A percentile compares a stretch with the other conserved stretches of the same genome.
Evolutionary conservation across 2,329 filamentous ascomycete genomes (phyloP).

Genomic region (Phialemoniopsis sp.): DNA sequence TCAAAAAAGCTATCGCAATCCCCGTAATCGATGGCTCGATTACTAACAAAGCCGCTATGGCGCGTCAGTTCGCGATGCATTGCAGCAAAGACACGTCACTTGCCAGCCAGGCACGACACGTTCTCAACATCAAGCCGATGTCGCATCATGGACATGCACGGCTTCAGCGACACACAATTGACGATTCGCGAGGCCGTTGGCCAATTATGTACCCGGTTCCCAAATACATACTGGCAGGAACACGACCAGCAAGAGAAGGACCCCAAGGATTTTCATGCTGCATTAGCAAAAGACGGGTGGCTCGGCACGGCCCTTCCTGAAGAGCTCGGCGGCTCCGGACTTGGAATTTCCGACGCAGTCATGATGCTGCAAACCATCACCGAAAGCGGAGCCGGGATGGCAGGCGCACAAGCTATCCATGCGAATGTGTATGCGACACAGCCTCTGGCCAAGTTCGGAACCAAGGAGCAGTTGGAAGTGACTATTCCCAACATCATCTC

Average conservation of each 20-base stretch:
- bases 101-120: too few relatives aligned
- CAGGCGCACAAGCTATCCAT: slow-evolving; percentile 59
- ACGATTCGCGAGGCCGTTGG: slow-evolving; percentile 9
- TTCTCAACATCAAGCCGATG: too few relatives aligned
- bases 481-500: slow-evolving; percentile 69
- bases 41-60: too few relatives aligned
- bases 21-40: too few relatives aligned
- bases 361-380: slow-evolving; percentile 86
- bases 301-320: slow-evolving; percentile 77
- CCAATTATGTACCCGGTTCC: slow-evolving; percentile 9
- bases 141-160: slow-evolving; percentile 6
- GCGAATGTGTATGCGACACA: slow-evolving; percentile 74
- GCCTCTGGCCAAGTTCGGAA: slow-evolving; percentile 69
- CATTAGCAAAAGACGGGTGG: slow-evolving; percentile 72
- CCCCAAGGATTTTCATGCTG: slow-evolving; percentile 71
- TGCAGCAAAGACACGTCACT: too few relatives aligned
- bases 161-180: slow-evolving; percentile 8
- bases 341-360: slow-evolving; percentile 77
- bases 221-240: slow-evolving; percentile 71
- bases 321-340: slow-evolving; percentile 66
- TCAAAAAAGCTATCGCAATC: too few relatives aligned
- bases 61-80: too few relatives aligned
- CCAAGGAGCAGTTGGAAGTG: slow-evolving; percentile 54
- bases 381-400: slow-evolving; percentile 77
- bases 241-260: slow-evolving; percentile 67